A percentile compares a stretch with the other conserved stretches of the same genome.
Conservation (phyloP, 192 early-diverging fungal genomes). For the Backusella tarrabulga region DNA sequence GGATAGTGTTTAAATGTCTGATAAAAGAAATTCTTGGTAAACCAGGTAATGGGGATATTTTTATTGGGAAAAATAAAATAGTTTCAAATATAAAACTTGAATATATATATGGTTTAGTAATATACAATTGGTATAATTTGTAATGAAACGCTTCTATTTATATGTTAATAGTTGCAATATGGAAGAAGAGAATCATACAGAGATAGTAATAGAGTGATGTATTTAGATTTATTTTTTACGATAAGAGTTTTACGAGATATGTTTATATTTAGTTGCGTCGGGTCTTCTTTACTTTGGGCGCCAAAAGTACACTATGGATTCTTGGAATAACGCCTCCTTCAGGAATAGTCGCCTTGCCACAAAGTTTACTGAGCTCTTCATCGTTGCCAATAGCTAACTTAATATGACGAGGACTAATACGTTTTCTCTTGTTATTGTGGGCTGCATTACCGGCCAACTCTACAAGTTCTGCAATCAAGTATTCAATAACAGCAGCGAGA, state of each 20-base stretch:
- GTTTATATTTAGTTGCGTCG: constrained; percentile 32
- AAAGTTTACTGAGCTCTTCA: constrained; percentile 89
- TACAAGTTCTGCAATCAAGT: constrained; percentile 86
- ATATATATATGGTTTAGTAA: too few relatives aligned
- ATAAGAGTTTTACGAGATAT: too few relatives aligned
- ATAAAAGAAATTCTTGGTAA: too few relatives aligned
- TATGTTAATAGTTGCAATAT: neutral
- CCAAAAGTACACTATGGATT: constrained; percentile 59
- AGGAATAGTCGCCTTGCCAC: constrained; percentile 83
- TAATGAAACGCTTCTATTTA: neutral
- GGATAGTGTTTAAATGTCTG: too few relatives aligned
- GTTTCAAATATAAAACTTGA: too few relatives aligned
- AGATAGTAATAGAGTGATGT: too few relatives aligned
- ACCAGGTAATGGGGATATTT: too few relatives aligned
- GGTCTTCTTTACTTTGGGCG: constrained; percentile 57
- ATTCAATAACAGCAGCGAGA: constrained; percentile 83
- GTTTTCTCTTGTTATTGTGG: constrained; percentile 84
- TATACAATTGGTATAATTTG: neutral
- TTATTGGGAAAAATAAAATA: too few relatives aligned
- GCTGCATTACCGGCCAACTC: constrained; percentile 89
- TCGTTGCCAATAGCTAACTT: constrained; percentile 90
- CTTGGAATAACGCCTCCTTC: constrained; percentile 79
- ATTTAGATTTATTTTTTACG: too few relatives aligned
- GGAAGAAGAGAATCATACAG: too few relatives aligned
- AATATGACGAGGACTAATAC: constrained; percentile 87